phyloP scores from a whole-genome alignment of 495 filamentous ascomycete genomes.

The Penicillium verhagenii region DNA sequence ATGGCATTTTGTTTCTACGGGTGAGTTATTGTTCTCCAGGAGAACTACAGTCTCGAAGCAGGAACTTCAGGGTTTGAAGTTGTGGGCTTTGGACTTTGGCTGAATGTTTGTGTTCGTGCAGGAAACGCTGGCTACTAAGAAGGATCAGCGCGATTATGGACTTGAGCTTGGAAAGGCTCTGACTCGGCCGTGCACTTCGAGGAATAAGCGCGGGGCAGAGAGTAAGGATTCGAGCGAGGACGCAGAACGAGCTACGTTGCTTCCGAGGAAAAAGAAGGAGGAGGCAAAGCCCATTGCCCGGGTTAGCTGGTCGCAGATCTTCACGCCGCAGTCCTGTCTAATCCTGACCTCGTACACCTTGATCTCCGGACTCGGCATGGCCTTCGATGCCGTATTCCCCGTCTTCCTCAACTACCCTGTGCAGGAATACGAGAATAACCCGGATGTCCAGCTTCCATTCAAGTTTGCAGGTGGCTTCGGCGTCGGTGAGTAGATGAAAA shows the following conservation, averaged over 20 bases:
- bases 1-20: constrained; percentile 69
- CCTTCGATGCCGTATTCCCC: constrained; percentile 77
- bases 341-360: constrained; percentile 75
- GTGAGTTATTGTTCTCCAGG: constrained; percentile 17
- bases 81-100: neutral
- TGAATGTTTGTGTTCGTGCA: constrained; percentile 17
- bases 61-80: no score
- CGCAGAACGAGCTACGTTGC: constrained; percentile 43
- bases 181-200: constrained; percentile 27
- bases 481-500: constrained; percentile 46
- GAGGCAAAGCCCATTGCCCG: constrained; percentile 24
- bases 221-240: constrained; percentile 22
- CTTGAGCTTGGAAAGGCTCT: constrained; percentile 58
- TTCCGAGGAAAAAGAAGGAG: constrained; percentile 15
- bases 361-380: constrained; percentile 72
- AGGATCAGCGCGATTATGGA: constrained; percentile 65
- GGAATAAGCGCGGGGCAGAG: constrained; percentile 11
- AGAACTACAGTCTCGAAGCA: no score
- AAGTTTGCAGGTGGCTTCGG: constrained; percentile 79
- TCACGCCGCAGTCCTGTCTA: constrained; percentile 71
- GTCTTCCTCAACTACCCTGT: constrained; percentile 76
- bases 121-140: constrained; percentile 72
- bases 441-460: constrained; percentile 64
- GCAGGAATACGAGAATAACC: constrained; percentile 53
- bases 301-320: constrained; percentile 62